Base-by-base conservation (phyloP, 148 eudicot species). In the Polygonum aviculare region DNA sequence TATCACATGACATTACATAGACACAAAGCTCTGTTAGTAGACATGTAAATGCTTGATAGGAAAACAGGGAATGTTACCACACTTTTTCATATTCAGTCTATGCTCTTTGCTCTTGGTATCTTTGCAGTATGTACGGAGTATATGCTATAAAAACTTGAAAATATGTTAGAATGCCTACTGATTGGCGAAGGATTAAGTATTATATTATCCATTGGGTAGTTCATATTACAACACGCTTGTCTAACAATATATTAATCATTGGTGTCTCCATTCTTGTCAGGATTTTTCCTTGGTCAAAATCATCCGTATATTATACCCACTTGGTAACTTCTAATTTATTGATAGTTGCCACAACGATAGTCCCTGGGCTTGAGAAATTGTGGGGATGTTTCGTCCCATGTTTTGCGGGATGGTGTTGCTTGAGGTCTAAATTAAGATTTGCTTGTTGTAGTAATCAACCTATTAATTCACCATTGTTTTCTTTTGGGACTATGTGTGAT, bases 331-430 rank as follows among this genome's bases (percentile, higher is more conserved):
- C 19, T 67, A 15, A 38, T 67, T 67, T 67, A 38, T 67, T 36
- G 72, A 38, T 41, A 67, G 44, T 67, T 72, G 54, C 50, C 75
- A 72, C 52, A 48, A 54, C 35, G 54, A 15, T 11, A 48, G 54
- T 72, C 26, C 75, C 19, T 72, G 75, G 75, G 50, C 54, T 72
- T 19, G 52, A 19, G 52, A 19, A 26, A 16, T 44, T 72, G 50
- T 71, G 14, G 45, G 75, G 75, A 45, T 72, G 54, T 48, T 72
- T 45, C 52, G 0, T 12, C 54, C 75, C 75, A 31, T 72, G 52
- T 44, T 72, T 72, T 44, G 75, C 54, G 75, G 52, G 75, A 72
- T 72, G 50, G 15, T 47, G 52, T 41, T 72, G 54, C 52, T 72
- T 72, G 75, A 45, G 7, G 12, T 45, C 35, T 21, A 44, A 12